Evolutionary conservation across 2,329 filamentous ascomycete species (phyloP).

Genomic region (Albophoma yamanashiensis): DNA sequence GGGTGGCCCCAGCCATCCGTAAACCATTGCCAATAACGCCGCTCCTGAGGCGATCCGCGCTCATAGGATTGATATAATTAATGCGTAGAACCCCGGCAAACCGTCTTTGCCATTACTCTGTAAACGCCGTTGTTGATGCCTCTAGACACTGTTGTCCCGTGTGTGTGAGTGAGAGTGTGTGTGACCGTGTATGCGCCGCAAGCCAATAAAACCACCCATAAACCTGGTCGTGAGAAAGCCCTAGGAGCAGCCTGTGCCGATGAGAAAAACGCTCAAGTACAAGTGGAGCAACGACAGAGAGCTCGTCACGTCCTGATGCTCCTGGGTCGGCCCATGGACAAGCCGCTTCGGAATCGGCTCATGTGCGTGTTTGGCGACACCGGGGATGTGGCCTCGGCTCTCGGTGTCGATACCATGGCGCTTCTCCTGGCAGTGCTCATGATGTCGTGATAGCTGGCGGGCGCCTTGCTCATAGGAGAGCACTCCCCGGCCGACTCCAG

Average conservation of each 20-base stretch:
- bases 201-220: not conserved
- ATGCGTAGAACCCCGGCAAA: not conserved
- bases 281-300: not conserved
- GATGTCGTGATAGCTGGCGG: constrained; percentile 38
- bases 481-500: constrained; percentile 8
- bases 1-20: too few relatives aligned
- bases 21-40: not conserved
- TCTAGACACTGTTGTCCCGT: not conserved
- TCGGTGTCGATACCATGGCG: constrained; percentile 9
- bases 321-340: constrained; percentile 25
- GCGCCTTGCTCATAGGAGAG: constrained; percentile 12
- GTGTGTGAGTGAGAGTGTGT: not conserved
- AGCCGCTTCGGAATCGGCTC: constrained; percentile 22
- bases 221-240: not conserved
- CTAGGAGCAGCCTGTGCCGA: not conserved
- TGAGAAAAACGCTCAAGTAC: not conserved
- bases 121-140: not conserved
- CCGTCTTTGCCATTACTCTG: not conserved
- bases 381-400: constrained; percentile 12
- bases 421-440: constrained; percentile 32
- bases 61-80: not conserved
- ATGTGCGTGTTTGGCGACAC: constrained; percentile 16
- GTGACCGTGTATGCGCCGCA: not conserved
- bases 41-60: not conserved
- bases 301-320: constrained; percentile 24